A percentile compares a stretch with the other conserved stretches of the same genome.
phyloP scores from a whole-genome alignment of 345 rosid genomes.

The Balakata baccata region DNA sequence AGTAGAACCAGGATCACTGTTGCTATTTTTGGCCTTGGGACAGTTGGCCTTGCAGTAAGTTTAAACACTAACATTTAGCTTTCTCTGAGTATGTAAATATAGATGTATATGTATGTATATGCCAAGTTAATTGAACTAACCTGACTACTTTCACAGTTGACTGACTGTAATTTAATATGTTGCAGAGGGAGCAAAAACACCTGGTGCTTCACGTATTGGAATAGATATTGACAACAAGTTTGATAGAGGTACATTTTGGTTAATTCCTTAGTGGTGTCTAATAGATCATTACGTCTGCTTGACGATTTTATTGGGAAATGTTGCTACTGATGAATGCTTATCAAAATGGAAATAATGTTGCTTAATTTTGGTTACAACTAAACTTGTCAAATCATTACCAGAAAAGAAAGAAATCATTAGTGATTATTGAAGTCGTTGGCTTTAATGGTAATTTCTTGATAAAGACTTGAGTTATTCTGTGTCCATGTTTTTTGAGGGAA shows the following conservation, averaged over 20 bases:
- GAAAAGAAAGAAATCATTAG: neutral
- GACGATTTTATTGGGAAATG: neutral
- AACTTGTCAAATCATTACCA: neutral
- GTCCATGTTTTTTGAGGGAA: neutral
- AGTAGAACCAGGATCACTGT: constrained; percentile 91
- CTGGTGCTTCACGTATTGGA: constrained; percentile 95
- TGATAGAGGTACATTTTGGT: constrained; percentile 47
- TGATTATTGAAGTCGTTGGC: neutral
- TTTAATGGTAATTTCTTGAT: neutral
- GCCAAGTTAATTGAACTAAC: neutral
- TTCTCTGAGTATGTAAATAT: neutral
- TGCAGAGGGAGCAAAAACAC: constrained; percentile 98
- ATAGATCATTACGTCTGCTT: neutral
- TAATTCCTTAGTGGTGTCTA: neutral
- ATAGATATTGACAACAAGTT: constrained; percentile 83
- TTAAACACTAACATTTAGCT: neutral
- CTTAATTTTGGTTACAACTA: neutral
- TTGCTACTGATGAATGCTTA: neutral
- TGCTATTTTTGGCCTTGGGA: constrained; percentile 95
- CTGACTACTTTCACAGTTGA: neutral
- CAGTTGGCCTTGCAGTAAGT: constrained; percentile 98
- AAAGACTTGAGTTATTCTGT: neutral
- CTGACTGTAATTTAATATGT: constrained; percentile 42
- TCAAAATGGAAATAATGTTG: neutral
- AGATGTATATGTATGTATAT: neutral